Evolutionary conservation across 2,329 filamentous ascomycete species (phyloP).

Genomic region (Bipolaris oryzae): DNA sequence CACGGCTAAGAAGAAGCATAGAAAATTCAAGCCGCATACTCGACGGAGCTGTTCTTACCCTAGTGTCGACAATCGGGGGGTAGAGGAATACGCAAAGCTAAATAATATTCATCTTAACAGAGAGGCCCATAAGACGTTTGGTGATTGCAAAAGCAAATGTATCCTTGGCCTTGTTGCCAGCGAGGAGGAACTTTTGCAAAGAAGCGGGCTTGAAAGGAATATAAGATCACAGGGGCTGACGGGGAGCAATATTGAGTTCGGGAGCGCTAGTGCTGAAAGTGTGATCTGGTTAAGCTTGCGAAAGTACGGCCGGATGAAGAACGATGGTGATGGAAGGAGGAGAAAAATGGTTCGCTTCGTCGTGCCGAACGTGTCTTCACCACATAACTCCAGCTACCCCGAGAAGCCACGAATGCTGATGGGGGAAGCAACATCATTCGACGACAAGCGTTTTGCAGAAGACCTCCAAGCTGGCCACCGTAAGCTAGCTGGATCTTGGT

Average conservation of each 20-base stretch:
- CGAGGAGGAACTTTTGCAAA: conserved; percentile 19
- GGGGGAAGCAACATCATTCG: conserved; percentile 27
- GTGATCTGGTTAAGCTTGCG: conserved; percentile 26
- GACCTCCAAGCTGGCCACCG: conserved; percentile 23
- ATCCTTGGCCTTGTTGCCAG: conserved; percentile 27
- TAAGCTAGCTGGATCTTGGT: conserved; percentile 30
- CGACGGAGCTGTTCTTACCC: conserved; percentile 10
- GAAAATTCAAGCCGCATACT: conserved; percentile 27
- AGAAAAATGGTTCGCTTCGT: conserved; percentile 14
- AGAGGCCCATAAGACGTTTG: conserved; percentile 13
- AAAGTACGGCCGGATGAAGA: background rate
- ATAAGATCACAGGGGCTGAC: conserved; percentile 27
- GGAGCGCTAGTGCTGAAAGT: conserved; percentile 13
- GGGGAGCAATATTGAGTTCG: conserved; percentile 3
- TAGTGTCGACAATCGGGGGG: conserved; percentile 1
- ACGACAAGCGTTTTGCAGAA: conserved; percentile 35
- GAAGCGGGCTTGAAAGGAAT: conserved; percentile 28
- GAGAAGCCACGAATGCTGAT: background rate
- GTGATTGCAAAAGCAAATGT: conserved; percentile 30
- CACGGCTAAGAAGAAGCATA: conserved; percentile 34
- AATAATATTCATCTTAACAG: conserved; percentile 12
- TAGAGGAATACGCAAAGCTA: conserved; percentile 7
- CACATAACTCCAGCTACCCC: background rate
- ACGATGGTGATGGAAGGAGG: background rate
- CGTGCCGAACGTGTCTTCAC: conserved; percentile 17